A percentile compares a stretch with the other conserved stretches of the same genome.
Conservation (phyloP, 805 yeast genomes). For the Zygoascus tannicola region DNA sequence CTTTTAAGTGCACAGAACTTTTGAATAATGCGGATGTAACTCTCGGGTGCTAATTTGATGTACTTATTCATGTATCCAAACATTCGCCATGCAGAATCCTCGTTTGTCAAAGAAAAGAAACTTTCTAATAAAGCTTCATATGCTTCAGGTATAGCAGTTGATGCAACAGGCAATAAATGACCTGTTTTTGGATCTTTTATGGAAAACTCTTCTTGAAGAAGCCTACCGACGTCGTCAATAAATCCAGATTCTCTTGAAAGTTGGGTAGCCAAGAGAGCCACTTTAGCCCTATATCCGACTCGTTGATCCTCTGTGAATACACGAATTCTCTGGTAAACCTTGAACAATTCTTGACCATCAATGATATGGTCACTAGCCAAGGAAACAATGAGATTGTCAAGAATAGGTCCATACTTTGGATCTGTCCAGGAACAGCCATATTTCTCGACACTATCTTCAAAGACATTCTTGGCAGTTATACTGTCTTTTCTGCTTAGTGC, state of each 20-base stretch:
- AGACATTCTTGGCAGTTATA: conserved; percentile 27
- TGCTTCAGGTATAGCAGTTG: conserved; percentile 14
- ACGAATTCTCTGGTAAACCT: conserved; percentile 36
- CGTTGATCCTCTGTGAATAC: conserved; percentile 27
- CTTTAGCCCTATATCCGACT: conserved; percentile 33
- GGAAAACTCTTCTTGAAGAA: conserved; percentile 35
- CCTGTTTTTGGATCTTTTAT: conserved; percentile 7
- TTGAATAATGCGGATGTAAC: conserved; percentile 49
- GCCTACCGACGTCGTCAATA: conserved; percentile 34
- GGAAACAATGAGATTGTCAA: conserved; percentile 25
- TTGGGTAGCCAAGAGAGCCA: conserved; percentile 31
- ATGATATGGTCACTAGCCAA: conserved; percentile 21
- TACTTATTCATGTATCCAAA: conserved; percentile 48
- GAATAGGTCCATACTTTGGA: conserved; percentile 15
- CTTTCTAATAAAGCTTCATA: conserved; percentile 34
- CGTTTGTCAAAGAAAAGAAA: conserved; percentile 33
- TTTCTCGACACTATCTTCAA: conserved; percentile 31
- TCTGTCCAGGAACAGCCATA: conserved; percentile 36
- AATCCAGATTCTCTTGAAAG: conserved; percentile 26
- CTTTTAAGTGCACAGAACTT: conserved; percentile 44
- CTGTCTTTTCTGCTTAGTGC: conserved; percentile 24
- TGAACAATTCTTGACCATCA: conserved; percentile 23
- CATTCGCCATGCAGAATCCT: conserved; percentile 46
- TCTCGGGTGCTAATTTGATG: conserved; percentile 48
- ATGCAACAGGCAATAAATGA: conserved; percentile 13